phyloP scores from a whole-genome alignment of 73 alveolate genomes.

The Halteria grandinella region DNA sequence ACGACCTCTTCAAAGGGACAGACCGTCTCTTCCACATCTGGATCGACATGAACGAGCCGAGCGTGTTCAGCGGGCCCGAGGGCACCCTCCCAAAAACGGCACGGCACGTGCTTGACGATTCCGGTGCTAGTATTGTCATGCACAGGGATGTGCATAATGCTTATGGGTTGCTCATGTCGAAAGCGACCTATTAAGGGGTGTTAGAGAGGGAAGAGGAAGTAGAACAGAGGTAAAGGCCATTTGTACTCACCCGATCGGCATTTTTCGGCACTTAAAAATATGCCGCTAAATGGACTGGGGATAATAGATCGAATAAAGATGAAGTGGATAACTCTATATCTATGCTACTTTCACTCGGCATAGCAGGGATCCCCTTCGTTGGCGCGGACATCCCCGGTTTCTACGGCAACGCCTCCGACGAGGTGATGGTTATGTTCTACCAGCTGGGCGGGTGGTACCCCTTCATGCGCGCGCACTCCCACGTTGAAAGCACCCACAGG shows the following conservation, averaged over 20 bases:
- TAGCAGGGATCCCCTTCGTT: slow-evolving; percentile 82
- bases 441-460: slow-evolving; percentile 66
- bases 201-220: slow-evolving; percentile 74
- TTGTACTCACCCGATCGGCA: slow-evolving; percentile 85
- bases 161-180: slow-evolving; percentile 82
- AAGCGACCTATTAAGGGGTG: slow-evolving; percentile 84
- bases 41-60: slow-evolving; percentile 97
- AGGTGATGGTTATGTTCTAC: slow-evolving; percentile 70
- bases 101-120: too few relatives aligned
- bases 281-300: slow-evolving; percentile 96
- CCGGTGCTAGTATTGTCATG: too few relatives aligned
- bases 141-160: slow-evolving; percentile 91
- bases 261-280: slow-evolving; percentile 85
- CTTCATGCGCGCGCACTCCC: slow-evolving; percentile 64
- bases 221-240: slow-evolving; percentile 83
- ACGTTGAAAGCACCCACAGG: slow-evolving; percentile 77
- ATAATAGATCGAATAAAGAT: slow-evolving; percentile 71
- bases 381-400: slow-evolving; percentile 95
- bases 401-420: not conserved
- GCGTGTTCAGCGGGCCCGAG: slow-evolving; percentile 84
- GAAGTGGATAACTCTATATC: slow-evolving; percentile 77
- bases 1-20: slow-evolving; percentile 68
- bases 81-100: too few relatives aligned
- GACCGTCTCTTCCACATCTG: slow-evolving; percentile 75
- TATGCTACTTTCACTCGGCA: slow-evolving; percentile 73